Conservation (phyloP, 768 basidiomycete genomes). For the Trametes punicea region DNA sequence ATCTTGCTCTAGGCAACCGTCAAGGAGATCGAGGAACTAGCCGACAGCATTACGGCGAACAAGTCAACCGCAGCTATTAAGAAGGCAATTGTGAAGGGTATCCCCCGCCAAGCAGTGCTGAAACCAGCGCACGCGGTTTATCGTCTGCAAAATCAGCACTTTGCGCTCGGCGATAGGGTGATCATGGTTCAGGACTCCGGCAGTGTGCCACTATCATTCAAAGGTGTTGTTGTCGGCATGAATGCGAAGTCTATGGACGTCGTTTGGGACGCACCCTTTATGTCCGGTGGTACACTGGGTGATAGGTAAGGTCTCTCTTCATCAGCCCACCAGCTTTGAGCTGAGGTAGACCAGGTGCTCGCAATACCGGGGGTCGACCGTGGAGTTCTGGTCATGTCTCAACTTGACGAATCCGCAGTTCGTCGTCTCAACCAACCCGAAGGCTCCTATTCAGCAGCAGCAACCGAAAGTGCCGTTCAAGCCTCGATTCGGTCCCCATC, state of each 20-base stretch:
- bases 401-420: constrained; percentile 89
- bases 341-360: constrained; percentile 59
- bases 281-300: constrained; percentile 84
- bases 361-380: constrained; percentile 85
- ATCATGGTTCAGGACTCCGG: constrained; percentile 96
- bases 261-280: constrained; percentile 93
- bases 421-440: constrained; percentile 67
- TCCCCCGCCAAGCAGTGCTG: constrained; percentile 88
- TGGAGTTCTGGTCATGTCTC: constrained; percentile 83
- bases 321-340: background rate
- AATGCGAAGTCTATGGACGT: constrained; percentile 89
- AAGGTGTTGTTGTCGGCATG: constrained; percentile 92
- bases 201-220: constrained; percentile 83
- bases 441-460: constrained; percentile 47
- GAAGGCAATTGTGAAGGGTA: constrained; percentile 89
- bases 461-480: constrained; percentile 52
- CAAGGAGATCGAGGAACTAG: constrained; percentile 69
- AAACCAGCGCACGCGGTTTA: constrained; percentile 90
- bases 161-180: constrained; percentile 88
- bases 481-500: constrained; percentile 65
- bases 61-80: constrained; percentile 69
- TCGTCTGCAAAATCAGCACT: constrained; percentile 85
- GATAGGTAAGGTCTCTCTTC: constrained; percentile 58
- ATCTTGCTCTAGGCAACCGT: constrained; percentile 63
- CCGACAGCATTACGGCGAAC: constrained; percentile 60